A percentile compares a stretch with the other conserved stretches of the same genome.
phyloP scores from a whole-genome alignment of 306 rosid genomes.

The apple (Malus domestica) region ASM211411v1 NC_041802.1:32206001-32206500 shows the following conservation, averaged over 20 bases:
- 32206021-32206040: slow-evolving; percentile 71
- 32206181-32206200: neutral
- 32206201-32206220: neutral
- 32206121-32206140: slow-evolving; percentile 38
- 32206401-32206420: too few relatives aligned
- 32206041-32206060: slow-evolving; percentile 71
- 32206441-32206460: neutral
- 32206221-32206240: neutral
- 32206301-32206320: neutral
- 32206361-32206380: neutral
- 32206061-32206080: slow-evolving; percentile 62
- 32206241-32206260: too few relatives aligned
- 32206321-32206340: neutral
- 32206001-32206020: slow-evolving; percentile 66
- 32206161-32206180: neutral
- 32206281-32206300: neutral
- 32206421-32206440: neutral
- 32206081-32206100: slow-evolving; percentile 72
- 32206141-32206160: neutral
- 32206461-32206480: neutral
- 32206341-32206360: neutral
- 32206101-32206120: slow-evolving; percentile 80
- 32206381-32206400: neutral
- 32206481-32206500: slow-evolving; percentile 5
- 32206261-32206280: neutral